Conservation (phyloP, 179 eudicot species). For the Spinacia oleracea region DNA sequence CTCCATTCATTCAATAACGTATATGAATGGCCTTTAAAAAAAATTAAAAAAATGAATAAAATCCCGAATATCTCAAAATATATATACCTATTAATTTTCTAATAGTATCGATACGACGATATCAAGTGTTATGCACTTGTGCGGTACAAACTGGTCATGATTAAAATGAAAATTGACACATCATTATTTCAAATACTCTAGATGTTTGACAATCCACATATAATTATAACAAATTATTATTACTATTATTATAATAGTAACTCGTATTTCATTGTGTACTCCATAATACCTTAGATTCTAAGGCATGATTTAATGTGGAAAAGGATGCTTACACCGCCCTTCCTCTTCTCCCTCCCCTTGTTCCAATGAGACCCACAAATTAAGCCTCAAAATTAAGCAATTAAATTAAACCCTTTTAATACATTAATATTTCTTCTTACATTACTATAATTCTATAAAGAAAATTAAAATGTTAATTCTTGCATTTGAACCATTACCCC, state of each 20-base stretch:
- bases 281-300: conserved; percentile 20
- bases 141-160: not conserved
- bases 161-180: not conserved
- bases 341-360: conserved; percentile 15
- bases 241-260: not conserved
- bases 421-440: not conserved
- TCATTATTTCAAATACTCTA: conserved; percentile 1
- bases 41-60: too few species aligned
- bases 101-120: too few species aligned
- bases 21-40: too few species aligned
- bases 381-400: conserved; percentile 32
- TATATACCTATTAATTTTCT: too few species aligned
- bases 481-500: conserved; percentile 20
- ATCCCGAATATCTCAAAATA: too few species aligned
- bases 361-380: conserved; percentile 23
- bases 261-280: not conserved
- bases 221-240: not conserved
- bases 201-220: conserved; percentile 5
- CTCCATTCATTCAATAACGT: too few species aligned
- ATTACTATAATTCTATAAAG: not conserved
- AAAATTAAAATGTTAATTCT: conserved; percentile 19
- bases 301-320: conserved; percentile 15
- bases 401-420: not conserved
- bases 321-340: conserved; percentile 23
- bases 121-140: too few species aligned